These are phyloP conservation scores for Erythrophleum ivorense DNA, from an alignment of 331 rosid genomes.

Conservation along the genomic window DNA sequence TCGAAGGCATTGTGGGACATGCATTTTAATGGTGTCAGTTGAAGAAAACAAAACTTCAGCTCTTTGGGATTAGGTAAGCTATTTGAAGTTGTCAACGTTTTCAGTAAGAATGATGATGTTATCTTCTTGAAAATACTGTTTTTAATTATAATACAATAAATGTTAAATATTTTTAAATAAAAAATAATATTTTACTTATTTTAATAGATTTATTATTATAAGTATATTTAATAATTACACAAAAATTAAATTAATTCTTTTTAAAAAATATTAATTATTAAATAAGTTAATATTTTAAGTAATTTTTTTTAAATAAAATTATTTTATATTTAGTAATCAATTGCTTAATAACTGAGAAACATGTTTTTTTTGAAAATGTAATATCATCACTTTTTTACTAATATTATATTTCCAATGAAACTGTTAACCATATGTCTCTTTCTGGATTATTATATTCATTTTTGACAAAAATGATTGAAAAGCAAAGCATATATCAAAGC, in stretches of 20 bases:
- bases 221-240: too few relatives aligned
- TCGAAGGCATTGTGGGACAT: neutral
- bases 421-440: neutral
- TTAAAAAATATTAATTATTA: neutral
- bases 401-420: neutral
- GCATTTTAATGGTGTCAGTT: too few relatives aligned
- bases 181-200: neutral
- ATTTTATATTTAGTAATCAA: too few relatives aligned
- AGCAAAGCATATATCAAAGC: neutral
- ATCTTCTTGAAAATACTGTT: too few relatives aligned
- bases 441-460: neutral
- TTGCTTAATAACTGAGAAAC: neutral
- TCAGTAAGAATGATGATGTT: neutral
- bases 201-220: too few relatives aligned
- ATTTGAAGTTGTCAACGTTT: slow-evolving; percentile 28
- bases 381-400: neutral
- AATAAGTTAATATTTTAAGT: too few relatives aligned
- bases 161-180: neutral
- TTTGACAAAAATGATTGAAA: neutral
- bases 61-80: neutral
- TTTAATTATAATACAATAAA: too few relatives aligned
- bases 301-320: too few relatives aligned
- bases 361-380: neutral
- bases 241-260: too few relatives aligned
- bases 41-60: slow-evolving; percentile 4